Conservation (phyloP, 345 rosid genomes). For the Sisymbrium irio region DNA sequence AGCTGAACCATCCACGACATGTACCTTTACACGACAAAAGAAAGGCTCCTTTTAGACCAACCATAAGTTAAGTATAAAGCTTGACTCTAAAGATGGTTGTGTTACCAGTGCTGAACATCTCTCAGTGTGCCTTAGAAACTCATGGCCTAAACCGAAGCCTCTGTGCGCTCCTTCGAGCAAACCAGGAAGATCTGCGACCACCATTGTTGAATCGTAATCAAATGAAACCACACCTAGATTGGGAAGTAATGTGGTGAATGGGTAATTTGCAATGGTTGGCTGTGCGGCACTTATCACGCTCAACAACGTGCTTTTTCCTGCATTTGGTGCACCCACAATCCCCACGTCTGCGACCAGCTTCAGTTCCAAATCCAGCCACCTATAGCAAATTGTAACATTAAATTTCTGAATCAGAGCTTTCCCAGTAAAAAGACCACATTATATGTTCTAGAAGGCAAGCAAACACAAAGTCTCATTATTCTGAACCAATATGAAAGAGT, state of each 20-base stretch:
- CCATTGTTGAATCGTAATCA: constrained; percentile 84
- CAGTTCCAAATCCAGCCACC: constrained; percentile 97
- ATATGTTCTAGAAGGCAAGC: background rate
- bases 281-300: constrained; percentile 89
- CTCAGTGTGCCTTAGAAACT: constrained; percentile 87
- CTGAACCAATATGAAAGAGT: background rate
- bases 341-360: constrained; percentile 93
- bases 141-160: constrained; percentile 93
- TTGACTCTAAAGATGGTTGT: constrained; percentile 20
- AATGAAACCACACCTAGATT: constrained; percentile 95
- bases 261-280: constrained; percentile 85
- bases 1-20: constrained; percentile 86
- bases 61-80: background rate
- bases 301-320: constrained; percentile 89
- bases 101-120: constrained; percentile 92
- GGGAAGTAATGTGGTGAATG: constrained; percentile 91
- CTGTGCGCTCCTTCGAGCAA: constrained; percentile 95
- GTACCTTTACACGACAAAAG: constrained; percentile 51
- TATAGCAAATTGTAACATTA: constrained; percentile 28
- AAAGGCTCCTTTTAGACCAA: background rate
- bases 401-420: background rate
- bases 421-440: background rate
- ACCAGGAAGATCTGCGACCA: constrained; percentile 96
- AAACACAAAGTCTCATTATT: background rate
- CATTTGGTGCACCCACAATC: constrained; percentile 92